Evolutionary conservation across 2,329 filamentous ascomycete species (phyloP).

Genomic region (Fusarium sp.): DNA sequence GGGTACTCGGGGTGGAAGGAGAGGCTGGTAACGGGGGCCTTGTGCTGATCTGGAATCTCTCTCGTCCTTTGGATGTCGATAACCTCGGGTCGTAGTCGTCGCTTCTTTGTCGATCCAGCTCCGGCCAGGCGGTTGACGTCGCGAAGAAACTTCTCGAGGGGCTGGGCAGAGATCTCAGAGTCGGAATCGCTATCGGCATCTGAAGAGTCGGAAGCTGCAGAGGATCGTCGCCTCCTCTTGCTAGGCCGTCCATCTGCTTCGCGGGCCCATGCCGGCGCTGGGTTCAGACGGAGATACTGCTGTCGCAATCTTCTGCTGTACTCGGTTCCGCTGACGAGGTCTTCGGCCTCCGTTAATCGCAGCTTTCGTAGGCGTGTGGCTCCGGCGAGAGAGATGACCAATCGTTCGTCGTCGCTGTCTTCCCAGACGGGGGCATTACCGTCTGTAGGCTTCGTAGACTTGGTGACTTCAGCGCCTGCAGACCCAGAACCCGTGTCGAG

Average conservation of each 20-base stretch:
- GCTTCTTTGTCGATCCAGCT: conserved; percentile 65
- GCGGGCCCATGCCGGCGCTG: conserved; percentile 70
- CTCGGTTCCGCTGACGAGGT: conserved; percentile 86
- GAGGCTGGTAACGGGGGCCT: conserved; percentile 83
- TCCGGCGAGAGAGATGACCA: conserved; percentile 84
- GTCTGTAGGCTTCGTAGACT: conserved; percentile 42
- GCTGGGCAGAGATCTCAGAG: conserved; percentile 74
- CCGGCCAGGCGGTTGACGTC: conserved; percentile 76
- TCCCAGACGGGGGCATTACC: conserved; percentile 78
- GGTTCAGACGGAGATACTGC: conserved; percentile 75
- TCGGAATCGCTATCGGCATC: conserved; percentile 71
- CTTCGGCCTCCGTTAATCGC: conserved; percentile 82
- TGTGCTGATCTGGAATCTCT: conserved; percentile 84
- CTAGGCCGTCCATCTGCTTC: conserved; percentile 62
- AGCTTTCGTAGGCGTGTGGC: conserved; percentile 85
- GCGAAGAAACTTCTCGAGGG: conserved; percentile 83
- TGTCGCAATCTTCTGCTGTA: conserved; percentile 84
- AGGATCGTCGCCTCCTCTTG: conserved; percentile 65
- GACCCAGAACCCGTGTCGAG: conserved; percentile 74
- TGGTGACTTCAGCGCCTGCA: conserved; percentile 47
- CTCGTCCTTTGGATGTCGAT: conserved; percentile 91
- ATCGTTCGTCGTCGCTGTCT: conserved; percentile 93
- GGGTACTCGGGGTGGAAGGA: conserved; percentile 91
- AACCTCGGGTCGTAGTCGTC: conserved; percentile 85
- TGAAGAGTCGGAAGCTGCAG: conserved; percentile 62